Base-by-base conservation (phyloP, 2,329 filamentous ascomycete species). In the Amylocarpus encephaloides region DNA sequence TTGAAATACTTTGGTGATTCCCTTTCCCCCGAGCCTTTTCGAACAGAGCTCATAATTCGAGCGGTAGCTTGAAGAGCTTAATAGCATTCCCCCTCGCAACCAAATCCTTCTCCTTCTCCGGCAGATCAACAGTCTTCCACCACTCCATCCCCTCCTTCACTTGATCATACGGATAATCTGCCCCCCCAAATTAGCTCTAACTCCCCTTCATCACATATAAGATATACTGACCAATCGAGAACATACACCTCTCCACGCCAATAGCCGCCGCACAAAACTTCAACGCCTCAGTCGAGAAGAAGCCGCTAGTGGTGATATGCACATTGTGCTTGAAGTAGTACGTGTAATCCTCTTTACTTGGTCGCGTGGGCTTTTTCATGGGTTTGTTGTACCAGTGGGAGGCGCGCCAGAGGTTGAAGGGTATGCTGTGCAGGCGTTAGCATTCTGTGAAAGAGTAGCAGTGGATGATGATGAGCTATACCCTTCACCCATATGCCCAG, bases 401-500 rank as follows among this genome's bases (percentile, higher is more conserved):
- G 15, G 67, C 67, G 5, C 68, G 52, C 59, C 64, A 64, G 1
- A 70, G 59, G 59, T 73, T 73, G 61, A 73, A 72, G 0, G 71
- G 71, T 33, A 74, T 70, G 2, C 69, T 72, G 32, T 10, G 2
- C 19, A 7, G 18, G 18, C 18, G n/a, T 43, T 26, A 43, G 16
- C 5, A 40, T 19, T 10, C n/a, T 12, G 1, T 13, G 6, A 16
- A 6, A 33, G n/a, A 47, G 26, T 19, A 16, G 34, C 7, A 43
- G 32, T 16, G 22, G 5, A 33, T n/a, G 16, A 40, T 15, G 19
- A n/a, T n/a, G n/a, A n/a, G 13, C 61, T 64, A 56, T 34, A 67
- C 66, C 64, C 67, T 59, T 73, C 71, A 6, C 71, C 71, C 9
- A 74, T 53, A 59, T 73, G 70, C 2, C 72, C 71, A 10, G 64